Conservation (phyloP, 2,329 filamentous ascomycete genomes). For the Ophiocordyceps unilateralis region DNA sequence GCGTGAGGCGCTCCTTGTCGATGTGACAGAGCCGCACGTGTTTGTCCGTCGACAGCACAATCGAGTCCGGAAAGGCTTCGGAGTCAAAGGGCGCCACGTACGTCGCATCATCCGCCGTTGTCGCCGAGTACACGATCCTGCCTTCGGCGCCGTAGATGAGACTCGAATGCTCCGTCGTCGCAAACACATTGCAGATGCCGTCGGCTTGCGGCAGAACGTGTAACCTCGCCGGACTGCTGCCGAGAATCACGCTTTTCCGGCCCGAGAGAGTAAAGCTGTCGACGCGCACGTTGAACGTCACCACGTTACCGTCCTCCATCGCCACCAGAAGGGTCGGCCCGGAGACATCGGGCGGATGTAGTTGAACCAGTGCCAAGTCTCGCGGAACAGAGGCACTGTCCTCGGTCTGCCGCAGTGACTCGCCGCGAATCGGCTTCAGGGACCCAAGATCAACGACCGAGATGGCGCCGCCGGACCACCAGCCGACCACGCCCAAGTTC, state of each 20-base stretch:
- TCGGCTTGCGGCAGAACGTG: slow-evolving; percentile 55
- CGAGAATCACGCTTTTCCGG: slow-evolving; percentile 68
- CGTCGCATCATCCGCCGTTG: slow-evolving; percentile 73
- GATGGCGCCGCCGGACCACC: slow-evolving; percentile 71
- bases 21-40: slow-evolving; percentile 67
- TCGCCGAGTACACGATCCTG: slow-evolving; percentile 79
- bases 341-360: slow-evolving; percentile 41
- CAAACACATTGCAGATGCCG: slow-evolving; percentile 66
- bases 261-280: slow-evolving; percentile 45
- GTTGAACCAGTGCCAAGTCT: slow-evolving; percentile 61
- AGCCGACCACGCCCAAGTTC: slow-evolving; percentile 61
- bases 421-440: slow-evolving; percentile 47
- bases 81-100: slow-evolving; percentile 71
- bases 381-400: slow-evolving; percentile 67
- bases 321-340: slow-evolving; percentile 71
- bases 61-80: slow-evolving; percentile 61
- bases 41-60: slow-evolving; percentile 61
- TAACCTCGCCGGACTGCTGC: slow-evolving; percentile 69
- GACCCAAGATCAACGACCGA: slow-evolving; percentile 54
- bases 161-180: slow-evolving; percentile 85
- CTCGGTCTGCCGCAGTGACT: slow-evolving; percentile 38
- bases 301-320: slow-evolving; percentile 81
- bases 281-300: slow-evolving; percentile 60
- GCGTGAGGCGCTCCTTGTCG: slow-evolving; percentile 72
- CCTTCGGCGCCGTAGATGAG: slow-evolving; percentile 83